These are phyloP conservation scores for Cladorrhinum sp. DNA, from an alignment of 2,329 filamentous ascomycete species.

Conservation along the genomic window DNA sequence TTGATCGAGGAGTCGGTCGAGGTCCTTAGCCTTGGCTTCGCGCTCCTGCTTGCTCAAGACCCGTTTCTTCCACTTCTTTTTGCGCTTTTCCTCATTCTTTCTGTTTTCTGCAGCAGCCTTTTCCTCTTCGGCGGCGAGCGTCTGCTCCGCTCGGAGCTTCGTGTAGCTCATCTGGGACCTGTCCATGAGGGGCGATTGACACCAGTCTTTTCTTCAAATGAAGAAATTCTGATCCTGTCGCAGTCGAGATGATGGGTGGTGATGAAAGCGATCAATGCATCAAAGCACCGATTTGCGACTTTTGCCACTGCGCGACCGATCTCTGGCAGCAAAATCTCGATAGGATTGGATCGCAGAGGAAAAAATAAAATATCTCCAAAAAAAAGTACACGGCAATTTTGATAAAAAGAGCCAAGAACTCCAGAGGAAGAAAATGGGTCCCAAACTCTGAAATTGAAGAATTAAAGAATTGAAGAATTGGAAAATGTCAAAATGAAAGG, in stretches of 20 bases:
- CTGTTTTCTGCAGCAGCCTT: slow-evolving; percentile 47
- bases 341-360: neutral
- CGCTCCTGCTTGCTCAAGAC: slow-evolving; percentile 50
- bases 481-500: neutral
- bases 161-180: slow-evolving; percentile 27
- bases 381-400: too few relatives aligned
- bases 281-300: slow-evolving; percentile 6
- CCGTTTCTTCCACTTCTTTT: slow-evolving; percentile 47
- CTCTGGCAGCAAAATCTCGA: neutral
- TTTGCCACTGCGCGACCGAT: neutral
- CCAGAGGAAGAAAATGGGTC: too few relatives aligned
- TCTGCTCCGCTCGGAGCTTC: slow-evolving; percentile 25
- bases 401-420: neutral
- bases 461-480: neutral
- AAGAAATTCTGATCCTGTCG: neutral
- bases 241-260: neutral
- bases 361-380: too few relatives aligned
- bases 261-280: neutral
- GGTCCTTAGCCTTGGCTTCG: slow-evolving; percentile 55
- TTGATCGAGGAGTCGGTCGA: slow-evolving; percentile 58
- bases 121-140: slow-evolving; percentile 43
- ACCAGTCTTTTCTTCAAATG: slow-evolving; percentile 19
- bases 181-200: slow-evolving; percentile 16
- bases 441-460: neutral
- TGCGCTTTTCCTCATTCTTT: slow-evolving; percentile 45